phyloP scores from a whole-genome alignment of 331 rosid genomes.

The Saraca asoca region DNA sequence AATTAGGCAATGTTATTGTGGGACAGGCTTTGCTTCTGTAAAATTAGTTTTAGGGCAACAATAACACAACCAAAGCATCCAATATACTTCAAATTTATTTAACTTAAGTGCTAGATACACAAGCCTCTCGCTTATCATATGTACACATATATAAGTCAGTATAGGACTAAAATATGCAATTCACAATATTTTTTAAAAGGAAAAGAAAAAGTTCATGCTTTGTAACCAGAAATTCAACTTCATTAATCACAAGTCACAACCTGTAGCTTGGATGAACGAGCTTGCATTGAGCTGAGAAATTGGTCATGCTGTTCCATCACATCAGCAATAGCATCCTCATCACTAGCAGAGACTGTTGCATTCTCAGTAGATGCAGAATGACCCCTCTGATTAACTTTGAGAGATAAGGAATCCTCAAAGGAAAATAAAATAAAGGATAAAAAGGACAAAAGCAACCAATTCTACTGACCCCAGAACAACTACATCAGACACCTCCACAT shows the following conservation, averaged over 20 bases:
- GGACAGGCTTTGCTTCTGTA: conserved; percentile 11
- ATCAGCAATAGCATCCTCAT: conserved; percentile 80
- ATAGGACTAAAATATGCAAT: conserved; percentile 28
- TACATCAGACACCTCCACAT: background rate
- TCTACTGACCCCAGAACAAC: conserved; percentile 21
- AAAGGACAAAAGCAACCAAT: conserved; percentile 6
- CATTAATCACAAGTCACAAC: conserved; percentile 47
- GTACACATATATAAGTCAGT: conserved; percentile 9
- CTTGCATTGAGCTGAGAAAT: conserved; percentile 83
- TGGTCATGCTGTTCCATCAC: conserved; percentile 81
- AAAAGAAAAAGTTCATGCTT: conserved; percentile 18
- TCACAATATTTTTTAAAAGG: background rate
- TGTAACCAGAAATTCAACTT: conserved; percentile 16
- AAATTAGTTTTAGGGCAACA: conserved; percentile 4
- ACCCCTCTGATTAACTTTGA: conserved; percentile 70
- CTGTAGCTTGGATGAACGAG: conserved; percentile 90
- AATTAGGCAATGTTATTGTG: background rate
- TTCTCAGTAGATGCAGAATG: conserved; percentile 66
- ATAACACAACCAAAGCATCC: conserved; percentile 6
- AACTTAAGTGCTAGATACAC: conserved; percentile 7
- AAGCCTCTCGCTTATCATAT: conserved; percentile 28
- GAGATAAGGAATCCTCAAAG: conserved; percentile 31
- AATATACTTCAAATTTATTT: too few species aligned
- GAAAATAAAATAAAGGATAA: conserved; percentile 14
- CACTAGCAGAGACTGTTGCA: conserved; percentile 74